These are phyloP conservation scores for Neopestalotiopsis sp. DNA, from an alignment of 2,329 filamentous ascomycete genomes.

Conservation along the genomic window DNA sequence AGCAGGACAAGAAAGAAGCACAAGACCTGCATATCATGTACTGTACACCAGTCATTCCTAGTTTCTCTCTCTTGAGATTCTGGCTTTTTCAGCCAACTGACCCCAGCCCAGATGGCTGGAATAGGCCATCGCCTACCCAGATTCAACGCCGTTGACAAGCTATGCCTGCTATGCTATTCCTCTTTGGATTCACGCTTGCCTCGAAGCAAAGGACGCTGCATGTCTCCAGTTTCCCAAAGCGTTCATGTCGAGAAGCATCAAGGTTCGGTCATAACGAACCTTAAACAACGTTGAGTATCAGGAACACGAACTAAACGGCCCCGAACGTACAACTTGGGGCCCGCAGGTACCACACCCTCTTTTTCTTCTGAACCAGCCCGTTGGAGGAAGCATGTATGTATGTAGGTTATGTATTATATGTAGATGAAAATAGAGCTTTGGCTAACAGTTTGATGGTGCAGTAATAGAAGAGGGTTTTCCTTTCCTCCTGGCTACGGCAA, in stretches of 20 bases:
- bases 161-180: slow-evolving; percentile 1
- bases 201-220: neutral
- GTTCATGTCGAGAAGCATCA: slow-evolving; percentile 8
- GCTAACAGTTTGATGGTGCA: neutral
- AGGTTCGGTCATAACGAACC: slow-evolving; percentile 14
- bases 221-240: slow-evolving; percentile 5
- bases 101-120: neutral
- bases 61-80: neutral
- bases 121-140: slow-evolving; percentile 1
- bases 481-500: slow-evolving; percentile 2
- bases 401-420: no score
- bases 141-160: neutral
- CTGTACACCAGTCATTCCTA: slow-evolving; percentile 1
- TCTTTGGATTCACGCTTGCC: neutral
- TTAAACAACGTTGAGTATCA: slow-evolving; percentile 2
- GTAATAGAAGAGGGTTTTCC: neutral
- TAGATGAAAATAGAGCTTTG: neutral
- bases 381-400: neutral
- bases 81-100: slow-evolving; percentile 1
- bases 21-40: neutral
- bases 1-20: neutral
- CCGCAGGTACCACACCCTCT: neutral
- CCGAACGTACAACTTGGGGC: neutral
- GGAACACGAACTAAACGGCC: slow-evolving; percentile 13
- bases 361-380: neutral